Percentiles rank a stretch among this genome's conserved stretches.
phyloP scores from a whole-genome alignment of 2,329 filamentous ascomycete genomes.

The Penicillium italicum region DNA sequence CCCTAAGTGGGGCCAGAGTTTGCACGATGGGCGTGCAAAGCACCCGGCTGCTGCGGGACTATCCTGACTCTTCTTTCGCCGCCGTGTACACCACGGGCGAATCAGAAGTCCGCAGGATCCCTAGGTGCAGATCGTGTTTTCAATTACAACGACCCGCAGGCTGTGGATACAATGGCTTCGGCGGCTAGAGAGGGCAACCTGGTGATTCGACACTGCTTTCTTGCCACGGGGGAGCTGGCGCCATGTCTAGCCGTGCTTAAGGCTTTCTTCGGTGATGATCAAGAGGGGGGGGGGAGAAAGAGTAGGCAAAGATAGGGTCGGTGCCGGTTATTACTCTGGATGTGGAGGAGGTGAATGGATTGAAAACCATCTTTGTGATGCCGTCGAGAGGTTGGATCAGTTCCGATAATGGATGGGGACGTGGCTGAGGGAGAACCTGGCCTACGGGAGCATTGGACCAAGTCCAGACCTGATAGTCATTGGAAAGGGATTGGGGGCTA shows the following conservation, averaged over 20 bases:
- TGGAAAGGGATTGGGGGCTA: slow-evolving; percentile 36
- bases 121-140: slow-evolving; percentile 41
- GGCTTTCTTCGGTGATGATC: slow-evolving; percentile 22
- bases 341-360: slow-evolving; percentile 27
- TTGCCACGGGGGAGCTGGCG: slow-evolving; percentile 38
- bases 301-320: slow-evolving; percentile 36
- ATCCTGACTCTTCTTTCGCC: slow-evolving; percentile 31
- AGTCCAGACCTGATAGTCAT: slow-evolving; percentile 41
- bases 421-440: slow-evolving; percentile 39
- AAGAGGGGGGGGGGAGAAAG: neutral
- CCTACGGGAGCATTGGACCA: slow-evolving; percentile 35
- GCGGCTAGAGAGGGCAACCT: slow-evolving; percentile 39
- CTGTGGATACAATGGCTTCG: slow-evolving; percentile 33
- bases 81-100: slow-evolving; percentile 44
- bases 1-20: too few species aligned
- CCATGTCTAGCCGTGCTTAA: slow-evolving; percentile 40
- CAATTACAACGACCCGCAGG: slow-evolving; percentile 35
- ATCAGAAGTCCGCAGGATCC: slow-evolving; percentile 32
- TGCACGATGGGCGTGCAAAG: slow-evolving; percentile 44
- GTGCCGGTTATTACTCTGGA: slow-evolving; percentile 36
- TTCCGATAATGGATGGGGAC: slow-evolving; percentile 43
- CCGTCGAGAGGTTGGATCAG: slow-evolving; percentile 40
- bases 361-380: slow-evolving; percentile 41
- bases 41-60: slow-evolving; percentile 36
- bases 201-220: slow-evolving; percentile 42